Conservation (phyloP, 306 rosid genomes). For the Sphenostylis stenocarpa region DNA sequence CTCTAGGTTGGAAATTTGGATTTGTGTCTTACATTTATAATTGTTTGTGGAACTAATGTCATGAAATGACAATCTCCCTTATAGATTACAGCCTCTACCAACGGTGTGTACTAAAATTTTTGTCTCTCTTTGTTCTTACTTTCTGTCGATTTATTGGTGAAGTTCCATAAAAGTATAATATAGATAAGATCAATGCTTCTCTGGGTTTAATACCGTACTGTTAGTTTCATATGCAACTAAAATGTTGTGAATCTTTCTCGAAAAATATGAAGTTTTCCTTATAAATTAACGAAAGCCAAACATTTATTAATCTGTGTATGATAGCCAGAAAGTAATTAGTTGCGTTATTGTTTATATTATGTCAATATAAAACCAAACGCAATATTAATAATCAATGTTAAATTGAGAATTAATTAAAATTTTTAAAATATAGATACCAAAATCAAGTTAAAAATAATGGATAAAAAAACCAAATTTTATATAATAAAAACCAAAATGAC, state of each 20-base stretch:
- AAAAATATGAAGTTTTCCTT: neutral
- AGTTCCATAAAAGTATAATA: neutral
- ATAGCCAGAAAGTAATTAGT: too few relatives aligned
- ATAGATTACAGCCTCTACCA: slow-evolving; percentile 4
- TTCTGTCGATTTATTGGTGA: neutral
- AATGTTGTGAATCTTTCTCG: neutral
- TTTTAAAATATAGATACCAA: too few relatives aligned
- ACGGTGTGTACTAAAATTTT: slow-evolving; percentile 17
- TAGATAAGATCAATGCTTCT: neutral
- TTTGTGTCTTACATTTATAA: slow-evolving; percentile 27
- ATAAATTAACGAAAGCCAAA: neutral
- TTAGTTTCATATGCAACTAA: neutral
- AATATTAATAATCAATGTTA: neutral
- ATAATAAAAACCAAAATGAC: too few relatives aligned
- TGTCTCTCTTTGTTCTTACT: neutral
- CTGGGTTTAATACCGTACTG: neutral
- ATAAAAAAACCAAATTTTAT: too few relatives aligned
- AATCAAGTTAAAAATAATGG: too few relatives aligned
- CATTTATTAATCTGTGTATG: too few relatives aligned
- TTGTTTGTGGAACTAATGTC: slow-evolving; percentile 40
- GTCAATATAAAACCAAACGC: neutral
- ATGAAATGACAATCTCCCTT: slow-evolving; percentile 28
- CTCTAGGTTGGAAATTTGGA: slow-evolving; percentile 53
- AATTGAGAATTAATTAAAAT: too few relatives aligned
- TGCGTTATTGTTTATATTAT: too few relatives aligned